Percentiles rank a stretch among this genome's conserved stretches.
Evolutionary conservation across 2,329 filamentous ascomycete species (phyloP).

Genomic region (Cladosporium oxysporum): DNA sequence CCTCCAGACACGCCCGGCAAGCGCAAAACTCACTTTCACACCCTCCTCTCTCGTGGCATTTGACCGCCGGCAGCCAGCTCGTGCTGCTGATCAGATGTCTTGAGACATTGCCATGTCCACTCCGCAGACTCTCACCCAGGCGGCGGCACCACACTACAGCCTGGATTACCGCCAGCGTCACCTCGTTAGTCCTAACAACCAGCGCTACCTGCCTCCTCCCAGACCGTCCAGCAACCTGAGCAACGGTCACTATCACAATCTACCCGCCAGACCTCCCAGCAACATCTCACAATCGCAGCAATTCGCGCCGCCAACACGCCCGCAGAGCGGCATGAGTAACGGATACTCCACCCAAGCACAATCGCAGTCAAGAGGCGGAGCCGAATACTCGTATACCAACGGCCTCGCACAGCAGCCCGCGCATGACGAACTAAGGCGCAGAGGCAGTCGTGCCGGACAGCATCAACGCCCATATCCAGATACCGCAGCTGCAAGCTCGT

Average conservation of each 20-base stretch:
- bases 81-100: conserved; percentile 20
- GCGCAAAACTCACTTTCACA: background rate
- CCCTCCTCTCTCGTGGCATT: background rate
- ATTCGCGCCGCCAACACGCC: conserved; percentile 30
- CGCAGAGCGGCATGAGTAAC: conserved; percentile 36
- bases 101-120: conserved; percentile 33
- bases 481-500: conserved; percentile 3
- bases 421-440: conserved; percentile 33
- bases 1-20: background rate
- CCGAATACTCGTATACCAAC: conserved; percentile 27
- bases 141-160: conserved; percentile 33
- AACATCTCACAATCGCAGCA: conserved; percentile 33
- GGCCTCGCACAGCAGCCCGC: conserved; percentile 24
- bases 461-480: conserved; percentile 23
- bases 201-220: conserved; percentile 37
- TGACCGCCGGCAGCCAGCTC: conserved; percentile 10
- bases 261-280: conserved; percentile 36
- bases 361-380: conserved; percentile 26
- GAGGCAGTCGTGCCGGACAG: conserved; percentile 32
- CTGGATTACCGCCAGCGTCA: conserved; percentile 36
- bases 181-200: conserved; percentile 32
- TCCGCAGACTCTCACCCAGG: conserved; percentile 36
- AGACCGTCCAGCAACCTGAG: conserved; percentile 37
- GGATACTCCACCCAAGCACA: conserved; percentile 28
- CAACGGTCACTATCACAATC: conserved; percentile 35